These are phyloP conservation scores for Nakazawaea siamensis DNA, from an alignment of 805 yeast species.

Conservation along the genomic window DNA sequence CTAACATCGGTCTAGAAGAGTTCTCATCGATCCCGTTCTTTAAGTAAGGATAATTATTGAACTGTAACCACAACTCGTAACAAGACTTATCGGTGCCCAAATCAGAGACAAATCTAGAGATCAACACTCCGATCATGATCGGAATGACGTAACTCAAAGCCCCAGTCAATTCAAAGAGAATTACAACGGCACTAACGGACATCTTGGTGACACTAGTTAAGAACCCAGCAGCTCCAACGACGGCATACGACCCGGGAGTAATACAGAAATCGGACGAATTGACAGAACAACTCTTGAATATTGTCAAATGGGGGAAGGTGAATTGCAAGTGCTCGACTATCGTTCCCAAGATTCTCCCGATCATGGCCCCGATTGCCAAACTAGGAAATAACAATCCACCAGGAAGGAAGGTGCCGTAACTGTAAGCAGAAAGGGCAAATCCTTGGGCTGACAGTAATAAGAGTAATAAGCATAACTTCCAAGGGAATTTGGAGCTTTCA, in stretches of 20 bases:
- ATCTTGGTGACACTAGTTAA: conserved; percentile 75
- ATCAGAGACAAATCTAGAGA: conserved; percentile 68
- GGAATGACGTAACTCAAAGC: conserved; percentile 80
- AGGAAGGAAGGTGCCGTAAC: conserved; percentile 63
- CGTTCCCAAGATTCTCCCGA: conserved; percentile 50
- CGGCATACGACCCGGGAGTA: conserved; percentile 83
- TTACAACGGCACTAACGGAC: conserved; percentile 73
- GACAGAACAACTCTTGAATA: conserved; percentile 31
- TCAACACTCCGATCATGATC: conserved; percentile 75
- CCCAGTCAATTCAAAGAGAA: conserved; percentile 78
- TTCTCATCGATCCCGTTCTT: conserved; percentile 28
- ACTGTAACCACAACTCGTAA: conserved; percentile 51
- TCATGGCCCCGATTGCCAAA: conserved; percentile 50
- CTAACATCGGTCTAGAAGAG: conserved; percentile 24
- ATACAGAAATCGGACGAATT: conserved; percentile 42
- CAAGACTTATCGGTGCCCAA: conserved; percentile 49
- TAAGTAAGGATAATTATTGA: conserved; percentile 32
- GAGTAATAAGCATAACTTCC: conserved; percentile 21
- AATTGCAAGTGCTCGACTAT: conserved; percentile 40
- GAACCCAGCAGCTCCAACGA: conserved; percentile 81
- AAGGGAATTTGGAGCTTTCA: conserved; percentile 27
- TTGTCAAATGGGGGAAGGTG: conserved; percentile 25
- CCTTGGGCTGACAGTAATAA: conserved; percentile 39
- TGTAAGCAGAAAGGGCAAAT: conserved; percentile 51
- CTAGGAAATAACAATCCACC: conserved; percentile 65